Percentiles rank a stretch among this genome's conserved stretches.
These are phyloP conservation scores for Groenewaldozyma sp. DNA, from an alignment of 1,139 yeast genomes.

Conservation along the genomic window DNA sequence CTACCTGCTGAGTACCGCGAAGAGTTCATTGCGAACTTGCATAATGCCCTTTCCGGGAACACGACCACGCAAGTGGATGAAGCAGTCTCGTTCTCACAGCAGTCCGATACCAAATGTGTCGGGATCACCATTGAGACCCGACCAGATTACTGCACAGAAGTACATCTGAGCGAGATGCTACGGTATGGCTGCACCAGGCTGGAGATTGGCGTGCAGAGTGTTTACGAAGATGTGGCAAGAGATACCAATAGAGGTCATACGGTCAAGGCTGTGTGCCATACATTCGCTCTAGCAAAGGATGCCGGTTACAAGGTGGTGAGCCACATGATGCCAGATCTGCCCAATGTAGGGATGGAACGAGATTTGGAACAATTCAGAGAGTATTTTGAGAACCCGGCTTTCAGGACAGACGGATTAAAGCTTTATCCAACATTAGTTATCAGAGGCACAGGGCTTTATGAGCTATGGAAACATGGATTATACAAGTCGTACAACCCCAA, in stretches of 20 bases:
- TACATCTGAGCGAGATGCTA: conserved; percentile 92
- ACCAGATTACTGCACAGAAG: conserved; percentile 96
- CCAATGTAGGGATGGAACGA: conserved; percentile 97
- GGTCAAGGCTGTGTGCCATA: conserved; percentile 90
- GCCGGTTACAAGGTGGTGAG: conserved; percentile 97
- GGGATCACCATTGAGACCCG: conserved; percentile 98
- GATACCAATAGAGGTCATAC: conserved; percentile 99
- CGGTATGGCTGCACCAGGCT: conserved; percentile 93
- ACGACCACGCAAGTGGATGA: conserved; percentile 84
- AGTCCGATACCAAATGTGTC: conserved; percentile 92
- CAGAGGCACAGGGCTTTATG: conserved; percentile 95
- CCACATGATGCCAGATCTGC: conserved; percentile 99
- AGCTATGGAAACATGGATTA: conserved; percentile 92
- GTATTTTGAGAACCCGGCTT: conserved; percentile 93
- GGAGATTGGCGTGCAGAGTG: conserved; percentile 95
- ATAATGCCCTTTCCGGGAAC: conserved; percentile 91
- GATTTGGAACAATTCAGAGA: conserved; percentile 93
- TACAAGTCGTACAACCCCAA: conserved; percentile 93
- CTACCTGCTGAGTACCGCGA: conserved; percentile 85
- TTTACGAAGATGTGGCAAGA: conserved; percentile 96
- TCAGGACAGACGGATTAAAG: conserved; percentile 94
- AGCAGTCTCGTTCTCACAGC: conserved; percentile 85
- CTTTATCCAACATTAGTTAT: conserved; percentile 93
- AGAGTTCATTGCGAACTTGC: conserved; percentile 76
- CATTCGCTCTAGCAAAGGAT: conserved; percentile 91